Evolutionary conservation across 1,284 basidiomycete species (phyloP).

Genomic region (Sanghuangporus weigelae): DNA sequence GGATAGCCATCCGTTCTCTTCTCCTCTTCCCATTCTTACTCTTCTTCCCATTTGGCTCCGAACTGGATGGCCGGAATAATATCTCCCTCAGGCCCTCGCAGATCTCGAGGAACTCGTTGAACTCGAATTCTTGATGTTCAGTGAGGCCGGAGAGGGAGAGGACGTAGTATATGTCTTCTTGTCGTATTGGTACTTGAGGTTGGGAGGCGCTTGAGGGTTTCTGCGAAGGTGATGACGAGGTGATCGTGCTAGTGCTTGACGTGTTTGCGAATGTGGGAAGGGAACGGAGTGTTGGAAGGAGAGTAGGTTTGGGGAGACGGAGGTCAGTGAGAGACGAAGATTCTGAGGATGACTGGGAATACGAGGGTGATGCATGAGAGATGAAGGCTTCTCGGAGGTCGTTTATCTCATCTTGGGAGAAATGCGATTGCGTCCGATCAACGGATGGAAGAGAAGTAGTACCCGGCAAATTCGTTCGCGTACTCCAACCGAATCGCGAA

Average conservation of each 20-base stretch:
- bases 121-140: slow-evolving; percentile 49
- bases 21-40: slow-evolving; percentile 35
- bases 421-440: slow-evolving; percentile 49
- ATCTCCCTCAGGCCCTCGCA: slow-evolving; percentile 82
- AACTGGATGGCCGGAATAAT: slow-evolving; percentile 42
- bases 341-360: slow-evolving; percentile 21
- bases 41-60: slow-evolving; percentile 23
- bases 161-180: slow-evolving; percentile 66
- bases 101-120: slow-evolving; percentile 79
- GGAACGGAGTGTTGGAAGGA: slow-evolving; percentile 38
- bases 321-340: slow-evolving; percentile 25
- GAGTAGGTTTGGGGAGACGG: slow-evolving; percentile 22
- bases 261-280: slow-evolving; percentile 47
- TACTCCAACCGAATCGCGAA: slow-evolving; percentile 26
- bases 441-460: slow-evolving; percentile 17
- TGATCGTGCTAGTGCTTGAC: slow-evolving; percentile 26
- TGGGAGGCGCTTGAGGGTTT: not conserved
- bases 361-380: slow-evolving; percentile 24
- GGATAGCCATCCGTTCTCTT: slow-evolving; percentile 52
- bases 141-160: slow-evolving; percentile 71
- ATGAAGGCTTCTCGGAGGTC: slow-evolving; percentile 56
- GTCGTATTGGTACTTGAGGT: slow-evolving; percentile 26
- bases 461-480: slow-evolving; percentile 25
- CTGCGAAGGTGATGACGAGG: not conserved
- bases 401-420: slow-evolving; percentile 66